Evolutionary conservation across 2,329 filamentous ascomycete genomes (phyloP).

Genomic region (Drechmeria coniospora): DNA sequence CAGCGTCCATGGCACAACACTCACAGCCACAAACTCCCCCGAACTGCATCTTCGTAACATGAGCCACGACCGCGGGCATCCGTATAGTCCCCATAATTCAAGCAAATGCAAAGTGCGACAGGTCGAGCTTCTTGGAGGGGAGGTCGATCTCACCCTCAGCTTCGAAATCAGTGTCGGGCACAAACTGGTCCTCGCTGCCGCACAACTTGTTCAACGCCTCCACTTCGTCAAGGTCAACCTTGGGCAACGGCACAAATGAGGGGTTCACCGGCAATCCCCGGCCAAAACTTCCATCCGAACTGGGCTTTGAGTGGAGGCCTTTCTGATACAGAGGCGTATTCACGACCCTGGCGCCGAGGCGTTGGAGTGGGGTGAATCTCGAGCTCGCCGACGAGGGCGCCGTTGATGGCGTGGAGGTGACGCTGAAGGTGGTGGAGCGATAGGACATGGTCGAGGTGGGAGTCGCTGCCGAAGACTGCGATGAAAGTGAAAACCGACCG

Average conservation of each 20-base stretch:
- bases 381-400: slow-evolving; percentile 26
- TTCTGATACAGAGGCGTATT: slow-evolving; percentile 13
- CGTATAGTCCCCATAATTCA: slow-evolving; percentile 6
- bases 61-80: too few relatives aligned
- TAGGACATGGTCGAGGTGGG: slow-evolving; percentile 18
- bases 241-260: slow-evolving; percentile 38
- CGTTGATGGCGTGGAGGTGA: slow-evolving; percentile 23
- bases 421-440: slow-evolving; percentile 21
- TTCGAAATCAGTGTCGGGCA: slow-evolving; percentile 36
- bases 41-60: slow-evolving; percentile 1
- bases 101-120: slow-evolving; percentile 32
- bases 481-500: slow-evolving; percentile 19
- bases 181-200: slow-evolving; percentile 43
- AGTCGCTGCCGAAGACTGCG: slow-evolving; percentile 15
- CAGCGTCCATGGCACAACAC: too few relatives aligned
- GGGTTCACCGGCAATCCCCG: slow-evolving; percentile 32
- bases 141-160: slow-evolving; percentile 22
- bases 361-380: slow-evolving; percentile 36
- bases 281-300: slow-evolving; percentile 11
- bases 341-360: slow-evolving; percentile 31
- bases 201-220: slow-evolving; percentile 30
- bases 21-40: too few relatives aligned
- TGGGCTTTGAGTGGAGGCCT: slow-evolving; percentile 12
- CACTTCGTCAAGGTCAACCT: slow-evolving; percentile 36
- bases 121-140: slow-evolving; percentile 22